These are phyloP conservation scores for Exserohilum turcica DNA, from an alignment of 2,329 filamentous ascomycete species.

Conservation along the genomic window DNA sequence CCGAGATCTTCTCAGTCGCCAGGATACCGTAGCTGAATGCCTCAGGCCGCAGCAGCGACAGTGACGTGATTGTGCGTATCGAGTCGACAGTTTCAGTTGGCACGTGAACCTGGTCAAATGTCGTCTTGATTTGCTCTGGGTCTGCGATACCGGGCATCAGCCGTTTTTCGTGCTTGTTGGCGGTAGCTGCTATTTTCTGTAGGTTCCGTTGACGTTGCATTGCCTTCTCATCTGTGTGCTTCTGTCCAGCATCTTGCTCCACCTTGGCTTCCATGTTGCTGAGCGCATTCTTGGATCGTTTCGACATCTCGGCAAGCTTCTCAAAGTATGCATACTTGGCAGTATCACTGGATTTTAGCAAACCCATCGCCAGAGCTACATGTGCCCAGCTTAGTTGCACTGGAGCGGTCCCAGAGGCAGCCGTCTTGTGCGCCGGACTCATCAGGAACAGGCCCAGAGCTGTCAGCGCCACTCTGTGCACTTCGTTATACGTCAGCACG, in stretches of 20 bases:
- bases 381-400: slow-evolving; percentile 47
- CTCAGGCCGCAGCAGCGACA: slow-evolving; percentile 85
- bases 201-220: slow-evolving; percentile 59
- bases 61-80: slow-evolving; percentile 83
- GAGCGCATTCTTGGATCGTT: slow-evolving; percentile 11
- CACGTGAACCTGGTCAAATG: slow-evolving; percentile 85
- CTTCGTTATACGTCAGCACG: slow-evolving; percentile 64
- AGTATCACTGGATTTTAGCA: slow-evolving; percentile 54
- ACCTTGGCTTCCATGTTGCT: slow-evolving; percentile 3
- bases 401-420: slow-evolving; percentile 2
- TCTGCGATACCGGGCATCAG: slow-evolving; percentile 83
- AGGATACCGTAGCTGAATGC: slow-evolving; percentile 97
- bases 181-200: slow-evolving; percentile 40
- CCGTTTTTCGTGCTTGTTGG: slow-evolving; percentile 78
- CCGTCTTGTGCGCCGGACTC: slow-evolving; percentile 14
- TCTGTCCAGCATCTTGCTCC: slow-evolving; percentile 11
- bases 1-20: slow-evolving; percentile 86
- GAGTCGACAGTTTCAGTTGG: slow-evolving; percentile 82
- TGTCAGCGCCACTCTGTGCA: slow-evolving; percentile 63
- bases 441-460: slow-evolving; percentile 54
- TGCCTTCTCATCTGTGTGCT: slow-evolving; percentile 17
- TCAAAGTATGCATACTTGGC: slow-evolving; percentile 51
- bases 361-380: slow-evolving; percentile 49
- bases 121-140: slow-evolving; percentile 79
- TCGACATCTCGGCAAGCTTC: slow-evolving; percentile 8